A percentile compares a stretch with the other conserved stretches of the same genome.
Evolutionary conservation across 202 grass and related monocot genomes (phyloP).

Genomic region (Elaeis oleifera): DNA sequence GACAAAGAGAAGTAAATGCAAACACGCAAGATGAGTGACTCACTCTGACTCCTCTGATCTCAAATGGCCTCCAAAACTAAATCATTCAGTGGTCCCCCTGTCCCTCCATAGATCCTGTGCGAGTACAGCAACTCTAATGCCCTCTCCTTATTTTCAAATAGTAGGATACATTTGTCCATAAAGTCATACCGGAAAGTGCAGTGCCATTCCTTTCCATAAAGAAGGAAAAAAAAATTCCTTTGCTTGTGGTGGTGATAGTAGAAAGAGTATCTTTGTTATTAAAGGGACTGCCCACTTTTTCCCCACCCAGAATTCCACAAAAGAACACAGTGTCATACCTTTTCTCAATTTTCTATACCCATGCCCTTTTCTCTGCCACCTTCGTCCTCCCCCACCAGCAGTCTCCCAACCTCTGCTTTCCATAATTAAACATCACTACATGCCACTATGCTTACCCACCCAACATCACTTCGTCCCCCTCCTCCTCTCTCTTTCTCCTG

Average conservation of each 20-base stretch:
- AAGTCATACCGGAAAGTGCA: constrained; percentile 24
- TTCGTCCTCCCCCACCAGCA: background rate
- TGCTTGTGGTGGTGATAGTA: constrained; percentile 10
- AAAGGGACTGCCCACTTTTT: constrained; percentile 28
- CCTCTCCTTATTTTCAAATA: too few relatives aligned
- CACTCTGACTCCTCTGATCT: too few relatives aligned
- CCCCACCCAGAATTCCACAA: constrained; percentile 27
- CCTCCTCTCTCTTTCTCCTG: background rate
- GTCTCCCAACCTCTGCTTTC: constrained; percentile 27
- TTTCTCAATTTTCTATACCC: constrained; percentile 16
- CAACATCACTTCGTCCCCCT: background rate
- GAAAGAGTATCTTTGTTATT: constrained; percentile 26
- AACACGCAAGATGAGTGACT: too few relatives aligned
- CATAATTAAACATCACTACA: constrained; percentile 35
- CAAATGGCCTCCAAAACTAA: too few relatives aligned
- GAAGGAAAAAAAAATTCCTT: background rate
- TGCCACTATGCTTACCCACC: constrained; percentile 16
- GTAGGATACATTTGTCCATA: too few relatives aligned
- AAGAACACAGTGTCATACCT: constrained; percentile 17
- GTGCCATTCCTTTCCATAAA: constrained; percentile 18
- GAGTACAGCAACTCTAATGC: too few relatives aligned
- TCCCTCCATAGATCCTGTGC: too few relatives aligned
- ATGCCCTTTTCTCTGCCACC: constrained; percentile 14
- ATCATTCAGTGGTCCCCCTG: too few relatives aligned
- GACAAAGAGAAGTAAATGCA: too few relatives aligned